phyloP scores from a whole-genome alignment of 495 filamentous ascomycete species.

The Pyrenula massariospora region DNA sequence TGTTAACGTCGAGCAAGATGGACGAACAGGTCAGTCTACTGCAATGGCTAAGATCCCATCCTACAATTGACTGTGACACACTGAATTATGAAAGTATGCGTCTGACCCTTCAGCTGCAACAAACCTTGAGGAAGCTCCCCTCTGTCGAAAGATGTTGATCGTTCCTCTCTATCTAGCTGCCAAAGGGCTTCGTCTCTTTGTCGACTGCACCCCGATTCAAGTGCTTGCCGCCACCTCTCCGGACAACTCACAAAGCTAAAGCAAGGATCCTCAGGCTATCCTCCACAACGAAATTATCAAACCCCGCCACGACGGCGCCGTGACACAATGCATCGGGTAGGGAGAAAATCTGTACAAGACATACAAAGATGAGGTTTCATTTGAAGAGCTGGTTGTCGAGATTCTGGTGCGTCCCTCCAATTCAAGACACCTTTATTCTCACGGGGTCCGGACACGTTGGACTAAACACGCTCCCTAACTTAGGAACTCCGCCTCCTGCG shows the following conservation, averaged over 20 bases:
- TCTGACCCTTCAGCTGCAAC: neutral
- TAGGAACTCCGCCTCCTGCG: neutral
- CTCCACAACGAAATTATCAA: conserved; percentile 45
- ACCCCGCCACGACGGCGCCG: conserved; percentile 26
- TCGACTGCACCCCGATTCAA: conserved; percentile 58
- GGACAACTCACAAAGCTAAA: neutral
- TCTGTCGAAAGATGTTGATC: neutral
- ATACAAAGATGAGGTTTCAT: conserved; percentile 13
- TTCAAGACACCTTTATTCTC: neutral
- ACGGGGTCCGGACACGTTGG: too few relatives aligned
- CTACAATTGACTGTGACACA: conserved; percentile 48
- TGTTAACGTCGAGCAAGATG: too few relatives aligned
- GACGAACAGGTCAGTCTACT: neutral
- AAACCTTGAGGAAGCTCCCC: neutral
- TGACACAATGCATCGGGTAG: conserved; percentile 31
- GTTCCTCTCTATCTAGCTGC: conserved; percentile 26
- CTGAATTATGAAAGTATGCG: conserved; percentile 40
- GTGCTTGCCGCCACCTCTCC: conserved; percentile 14
- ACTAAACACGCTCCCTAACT: too few relatives aligned
- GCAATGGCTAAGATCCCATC: conserved; percentile 27
- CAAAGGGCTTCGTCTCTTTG: conserved; percentile 44
- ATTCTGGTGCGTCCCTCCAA: conserved; percentile 26
- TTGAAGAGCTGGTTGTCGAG: conserved; percentile 45
- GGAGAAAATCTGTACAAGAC: conserved; percentile 12
- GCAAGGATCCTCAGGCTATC: conserved; percentile 34